Base-by-base conservation (phyloP, 345 rosid genomes). In the Gossypium bickii region DNA sequence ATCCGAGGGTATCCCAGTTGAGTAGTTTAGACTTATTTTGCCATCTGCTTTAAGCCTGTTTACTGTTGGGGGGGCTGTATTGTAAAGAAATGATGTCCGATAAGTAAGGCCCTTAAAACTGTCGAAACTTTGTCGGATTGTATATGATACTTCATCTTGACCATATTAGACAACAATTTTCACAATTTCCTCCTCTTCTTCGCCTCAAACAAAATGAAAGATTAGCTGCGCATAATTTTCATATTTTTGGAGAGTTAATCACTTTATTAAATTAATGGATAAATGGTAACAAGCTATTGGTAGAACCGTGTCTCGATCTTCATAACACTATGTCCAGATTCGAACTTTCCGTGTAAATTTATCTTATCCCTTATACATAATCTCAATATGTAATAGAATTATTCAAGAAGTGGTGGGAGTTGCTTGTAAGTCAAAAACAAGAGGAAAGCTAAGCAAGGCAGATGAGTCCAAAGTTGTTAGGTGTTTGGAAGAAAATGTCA, bases 71-170 rank as follows among this genome's bases (percentile, higher is more conserved):
- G 12, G 76, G 53, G 55, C 55, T 59, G 67, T 48, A 52, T 17
- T 67, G 61, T 58, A 72, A 15, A 80, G 71, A 70, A 73, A 52
- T 51, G 56, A 7, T 38, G 38, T 78, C 7, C 22, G 75, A 56
- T 49, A 70, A 73, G 73, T 65, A 15, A 51, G 51, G 73, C 57
- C 41, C 51, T 52, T 38, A 29, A 70, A 67, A 34, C 64, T 27
- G 52, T 17, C 17, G 20, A 24, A 12, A 65, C 69, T 12, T 67
- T 63, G 56, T 59, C 18, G 77, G 71, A 63, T 63, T 74, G 71
- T 77, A 72, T 47, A 44, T n/a, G 24, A 34, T 5, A 4, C 7
- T 34, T 67, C 68, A 57, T 49, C 56, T 47, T 77, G 67, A 71
- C 47, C 53, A 53, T 71, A 29, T 47, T 73, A 70, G 43, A 69